Percentiles rank a stretch among this genome's conserved stretches.
Conservation (phyloP, 257 asterid species). For the Petunia secreta region DNA sequence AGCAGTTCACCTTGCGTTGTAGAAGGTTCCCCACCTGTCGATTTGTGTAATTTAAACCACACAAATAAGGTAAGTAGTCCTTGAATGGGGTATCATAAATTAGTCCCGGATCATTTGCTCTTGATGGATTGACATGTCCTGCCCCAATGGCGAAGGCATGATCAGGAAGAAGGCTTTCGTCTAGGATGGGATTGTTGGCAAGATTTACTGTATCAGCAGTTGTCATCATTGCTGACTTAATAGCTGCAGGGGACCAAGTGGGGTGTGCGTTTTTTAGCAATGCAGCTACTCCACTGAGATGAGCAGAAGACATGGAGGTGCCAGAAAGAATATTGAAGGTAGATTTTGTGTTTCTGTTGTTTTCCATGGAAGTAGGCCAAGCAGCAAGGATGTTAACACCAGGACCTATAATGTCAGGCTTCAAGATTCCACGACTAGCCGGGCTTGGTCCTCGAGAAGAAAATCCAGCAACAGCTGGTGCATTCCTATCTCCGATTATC, state of each 20-base stretch:
- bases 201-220: conserved; percentile 45
- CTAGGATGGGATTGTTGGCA: conserved; percentile 36
- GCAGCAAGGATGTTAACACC: conserved; percentile 58
- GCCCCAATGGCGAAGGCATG: conserved; percentile 42
- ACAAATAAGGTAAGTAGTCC: conserved; percentile 53
- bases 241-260: conserved; percentile 55
- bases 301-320: conserved; percentile 62
- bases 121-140: conserved; percentile 53
- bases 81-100: conserved; percentile 46
- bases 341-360: conserved; percentile 29
- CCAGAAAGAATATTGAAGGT: conserved; percentile 54
- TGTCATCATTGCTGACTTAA: conserved; percentile 64
- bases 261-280: conserved; percentile 47
- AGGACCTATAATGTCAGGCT: conserved; percentile 65
- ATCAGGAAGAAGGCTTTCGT: conserved; percentile 41
- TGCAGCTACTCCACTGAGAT: conserved; percentile 51
- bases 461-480: conserved; percentile 49
- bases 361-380: conserved; percentile 45
- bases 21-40: conserved; percentile 28
- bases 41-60: conserved; percentile 53
- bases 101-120: conserved; percentile 55
- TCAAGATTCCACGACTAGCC: conserved; percentile 50
- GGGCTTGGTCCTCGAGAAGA: conserved; percentile 53
- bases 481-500: conserved; percentile 39
- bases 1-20: conserved; percentile 39